Conservation (phyloP, 2,329 filamentous ascomycete genomes). For the Penicillium decumbens region DNA sequence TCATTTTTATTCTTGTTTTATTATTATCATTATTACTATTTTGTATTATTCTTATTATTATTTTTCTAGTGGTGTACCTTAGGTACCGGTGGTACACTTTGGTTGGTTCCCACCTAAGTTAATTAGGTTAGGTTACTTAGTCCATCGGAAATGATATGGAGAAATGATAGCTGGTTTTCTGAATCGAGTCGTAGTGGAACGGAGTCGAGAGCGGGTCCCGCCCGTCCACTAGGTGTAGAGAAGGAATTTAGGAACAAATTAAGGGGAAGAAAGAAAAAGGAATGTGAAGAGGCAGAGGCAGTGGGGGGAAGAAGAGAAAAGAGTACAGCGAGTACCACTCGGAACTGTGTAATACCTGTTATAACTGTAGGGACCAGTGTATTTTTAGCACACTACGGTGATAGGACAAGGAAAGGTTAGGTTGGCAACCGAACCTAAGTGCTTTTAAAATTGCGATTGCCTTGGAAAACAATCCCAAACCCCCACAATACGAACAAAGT, state of each 20-base stretch:
- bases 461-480: slow-evolving; percentile 3
- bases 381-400: slow-evolving; percentile 9
- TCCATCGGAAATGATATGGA: background rate
- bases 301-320: background rate
- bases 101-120: background rate
- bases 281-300: too few relatives aligned
- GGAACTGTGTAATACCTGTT: slow-evolving; percentile 14
- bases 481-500: slow-evolving; percentile 2
- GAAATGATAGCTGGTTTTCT: too few relatives aligned
- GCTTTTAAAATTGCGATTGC: slow-evolving; percentile 17
- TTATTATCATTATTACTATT: background rate
- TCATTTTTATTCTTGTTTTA: background rate
- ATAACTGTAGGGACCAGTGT: background rate
- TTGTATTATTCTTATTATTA: background rate
- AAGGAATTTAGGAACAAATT: too few relatives aligned
- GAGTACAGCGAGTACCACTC: slow-evolving; percentile 3
- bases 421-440: slow-evolving; percentile 13
- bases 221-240: background rate
- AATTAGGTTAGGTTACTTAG: background rate
- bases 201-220: background rate
- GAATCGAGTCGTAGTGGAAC: too few relatives aligned
- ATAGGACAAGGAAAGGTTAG: slow-evolving; percentile 9
- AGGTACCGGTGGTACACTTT: background rate
- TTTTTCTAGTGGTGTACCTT: slow-evolving; percentile 1
- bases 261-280: background rate